These are phyloP conservation scores for Vaccinium darrowii DNA, from an alignment of 148 eudicot genomes.

Conservation along the genomic window DNA sequence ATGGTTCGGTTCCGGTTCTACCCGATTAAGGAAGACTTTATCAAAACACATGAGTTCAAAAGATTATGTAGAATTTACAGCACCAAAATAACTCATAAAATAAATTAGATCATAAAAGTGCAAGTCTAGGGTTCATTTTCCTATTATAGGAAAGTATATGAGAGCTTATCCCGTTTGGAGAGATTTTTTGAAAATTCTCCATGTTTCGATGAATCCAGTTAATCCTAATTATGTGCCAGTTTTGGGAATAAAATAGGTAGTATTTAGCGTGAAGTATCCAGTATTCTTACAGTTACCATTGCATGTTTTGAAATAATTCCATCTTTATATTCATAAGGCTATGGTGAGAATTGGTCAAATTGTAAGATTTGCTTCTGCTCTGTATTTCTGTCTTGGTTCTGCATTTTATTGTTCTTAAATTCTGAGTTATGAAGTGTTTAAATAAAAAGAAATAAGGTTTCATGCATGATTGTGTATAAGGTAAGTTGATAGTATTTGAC, in stretches of 20 bases:
- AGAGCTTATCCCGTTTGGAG: background rate
- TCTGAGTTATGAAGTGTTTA: background rate
- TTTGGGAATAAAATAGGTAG: background rate
- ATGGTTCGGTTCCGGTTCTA: no score
- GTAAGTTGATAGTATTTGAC: background rate
- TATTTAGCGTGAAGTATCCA: background rate
- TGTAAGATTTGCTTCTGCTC: background rate
- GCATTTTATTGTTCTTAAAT: background rate
- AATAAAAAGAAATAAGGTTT: background rate
- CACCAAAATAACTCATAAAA: no score
- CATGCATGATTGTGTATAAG: background rate
- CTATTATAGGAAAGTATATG: slow-evolving; percentile 24
- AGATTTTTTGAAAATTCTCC: no score
- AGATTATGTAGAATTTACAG: no score
- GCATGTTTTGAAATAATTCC: background rate
- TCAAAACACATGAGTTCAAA: no score
- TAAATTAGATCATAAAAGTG: no score
- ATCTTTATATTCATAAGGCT: background rate
- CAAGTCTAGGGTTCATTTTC: no score
- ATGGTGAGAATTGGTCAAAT: background rate
- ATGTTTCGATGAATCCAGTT: background rate
- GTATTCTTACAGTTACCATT: background rate
- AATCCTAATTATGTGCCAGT: background rate
- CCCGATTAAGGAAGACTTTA: no score
- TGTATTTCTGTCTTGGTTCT: background rate